Conservation (phyloP, 305 asterid genomes). For the Rubia tinctorum region DNA sequence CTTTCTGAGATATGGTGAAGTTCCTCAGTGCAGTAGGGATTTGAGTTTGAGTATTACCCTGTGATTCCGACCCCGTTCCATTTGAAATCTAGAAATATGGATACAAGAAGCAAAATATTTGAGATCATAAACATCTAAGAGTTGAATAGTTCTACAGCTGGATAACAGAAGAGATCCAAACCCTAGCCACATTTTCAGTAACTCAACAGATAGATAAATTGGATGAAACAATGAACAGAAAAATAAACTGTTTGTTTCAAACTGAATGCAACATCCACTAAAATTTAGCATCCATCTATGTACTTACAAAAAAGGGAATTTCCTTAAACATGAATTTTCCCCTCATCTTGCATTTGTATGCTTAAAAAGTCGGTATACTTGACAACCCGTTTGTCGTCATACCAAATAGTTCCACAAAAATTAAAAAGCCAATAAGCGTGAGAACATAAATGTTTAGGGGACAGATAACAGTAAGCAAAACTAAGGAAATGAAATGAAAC, state of each 20-base stretch:
- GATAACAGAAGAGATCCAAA: not conserved
- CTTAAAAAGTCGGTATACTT: too few relatives aligned
- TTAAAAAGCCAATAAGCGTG: too few relatives aligned
- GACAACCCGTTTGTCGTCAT: too few relatives aligned
- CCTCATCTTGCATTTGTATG: too few relatives aligned
- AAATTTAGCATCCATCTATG: too few relatives aligned
- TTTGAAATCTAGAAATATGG: constrained; percentile 40
- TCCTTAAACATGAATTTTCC: too few relatives aligned
- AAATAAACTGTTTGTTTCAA: not conserved
- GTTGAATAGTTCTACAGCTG: not conserved
- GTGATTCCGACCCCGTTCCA: constrained; percentile 41
- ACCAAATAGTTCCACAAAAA: too few relatives aligned
- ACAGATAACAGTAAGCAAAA: not conserved
- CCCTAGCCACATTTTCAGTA: not conserved
- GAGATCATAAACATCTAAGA: constrained; percentile 6
- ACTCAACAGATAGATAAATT: not conserved
- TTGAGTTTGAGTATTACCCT: constrained; percentile 50
- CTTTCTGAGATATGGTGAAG: constrained; percentile 79
- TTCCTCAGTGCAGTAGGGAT: constrained; percentile 70
- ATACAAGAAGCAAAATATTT: constrained; percentile 12
- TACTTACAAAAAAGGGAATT: too few relatives aligned
- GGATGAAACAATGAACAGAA: not conserved
- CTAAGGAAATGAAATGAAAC: not conserved
- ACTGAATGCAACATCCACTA: not conserved
- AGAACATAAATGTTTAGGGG: too few relatives aligned